phyloP scores from a whole-genome alignment of 441 rosid genomes.

The Euphorbia corollata region DNA sequence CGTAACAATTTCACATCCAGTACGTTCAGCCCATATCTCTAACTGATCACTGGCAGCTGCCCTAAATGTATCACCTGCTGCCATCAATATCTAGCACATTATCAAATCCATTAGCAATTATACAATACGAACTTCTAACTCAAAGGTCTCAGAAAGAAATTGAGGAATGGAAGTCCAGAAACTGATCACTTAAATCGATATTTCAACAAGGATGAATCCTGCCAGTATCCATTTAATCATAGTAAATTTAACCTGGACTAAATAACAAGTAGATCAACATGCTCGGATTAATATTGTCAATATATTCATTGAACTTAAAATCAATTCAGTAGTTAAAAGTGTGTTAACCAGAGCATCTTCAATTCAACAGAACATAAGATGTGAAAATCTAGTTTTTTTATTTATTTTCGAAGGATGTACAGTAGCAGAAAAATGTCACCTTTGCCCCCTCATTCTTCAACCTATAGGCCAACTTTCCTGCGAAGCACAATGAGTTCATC shows the following conservation, averaged over 20 bases:
- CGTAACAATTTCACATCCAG: slow-evolving; percentile 73
- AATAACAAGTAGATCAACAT: background rate
- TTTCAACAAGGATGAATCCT: background rate
- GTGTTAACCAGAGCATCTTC: background rate
- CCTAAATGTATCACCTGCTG: slow-evolving; percentile 91
- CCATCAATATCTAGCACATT: slow-evolving; percentile 58
- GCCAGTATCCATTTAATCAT: background rate
- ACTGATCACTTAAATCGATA: background rate
- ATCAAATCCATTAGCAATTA: slow-evolving; percentile 22
- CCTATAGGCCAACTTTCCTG: slow-evolving; percentile 88
- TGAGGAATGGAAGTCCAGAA: background rate
- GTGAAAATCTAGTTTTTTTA: background rate
- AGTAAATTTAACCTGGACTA: background rate
- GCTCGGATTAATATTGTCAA: background rate
- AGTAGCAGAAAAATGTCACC: slow-evolving; percentile 35
- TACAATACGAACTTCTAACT: background rate
- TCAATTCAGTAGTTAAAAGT: slow-evolving; percentile 4
- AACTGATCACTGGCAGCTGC: slow-evolving; percentile 90
- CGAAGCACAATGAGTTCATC: slow-evolving; percentile 18
- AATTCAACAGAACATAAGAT: background rate
- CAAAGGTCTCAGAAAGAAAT: background rate
- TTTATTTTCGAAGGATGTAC: background rate
- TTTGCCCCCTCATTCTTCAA: slow-evolving; percentile 80
- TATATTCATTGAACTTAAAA: background rate
- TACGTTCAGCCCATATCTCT: slow-evolving; percentile 88